Evolutionary conservation across 768 basidiomycete genomes (phyloP).

Genomic region (Leccinum olivaceopallidum): DNA sequence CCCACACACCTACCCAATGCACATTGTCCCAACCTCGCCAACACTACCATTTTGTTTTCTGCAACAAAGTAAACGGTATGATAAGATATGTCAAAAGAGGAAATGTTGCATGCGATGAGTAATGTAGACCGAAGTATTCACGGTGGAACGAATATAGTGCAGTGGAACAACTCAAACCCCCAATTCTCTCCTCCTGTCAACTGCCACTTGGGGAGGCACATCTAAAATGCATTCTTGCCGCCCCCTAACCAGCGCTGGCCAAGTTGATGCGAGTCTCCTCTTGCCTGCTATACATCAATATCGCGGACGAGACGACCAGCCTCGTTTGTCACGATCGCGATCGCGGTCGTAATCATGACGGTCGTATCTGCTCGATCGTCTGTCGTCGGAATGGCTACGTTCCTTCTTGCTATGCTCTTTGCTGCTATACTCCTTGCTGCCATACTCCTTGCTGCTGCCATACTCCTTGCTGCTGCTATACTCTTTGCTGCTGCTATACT

Average conservation of each 20-base stretch:
- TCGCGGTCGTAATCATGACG: slow-evolving; percentile 9
- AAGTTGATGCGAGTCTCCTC: neutral
- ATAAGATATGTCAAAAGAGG: neutral
- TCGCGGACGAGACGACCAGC: slow-evolving; percentile 11
- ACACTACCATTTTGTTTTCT: neutral
- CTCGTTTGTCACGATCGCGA: slow-evolving; percentile 9
- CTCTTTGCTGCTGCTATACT: neutral
- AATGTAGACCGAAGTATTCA: neutral
- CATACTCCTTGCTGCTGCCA: slow-evolving; percentile 1
- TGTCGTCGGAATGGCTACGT: slow-evolving; percentile 21
- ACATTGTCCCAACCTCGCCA: neutral
- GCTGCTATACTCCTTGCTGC: neutral
- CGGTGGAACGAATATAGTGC: neutral
- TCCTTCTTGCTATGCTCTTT: slow-evolving; percentile 1
- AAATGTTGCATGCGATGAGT: neutral
- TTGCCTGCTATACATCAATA: neutral
- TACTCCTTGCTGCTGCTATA: neutral
- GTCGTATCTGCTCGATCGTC: slow-evolving; percentile 15
- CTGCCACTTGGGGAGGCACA: neutral
- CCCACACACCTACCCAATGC: neutral
- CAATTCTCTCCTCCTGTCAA: neutral
- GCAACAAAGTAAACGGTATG: neutral
- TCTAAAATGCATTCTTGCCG: neutral
- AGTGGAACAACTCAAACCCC: neutral
- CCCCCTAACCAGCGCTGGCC: neutral